Percentiles rank a stretch among this genome's conserved stretches.
Evolutionary conservation across 177 flowering plant species (phyloP).

Genomic region (Vitis hybrid): DNA sequence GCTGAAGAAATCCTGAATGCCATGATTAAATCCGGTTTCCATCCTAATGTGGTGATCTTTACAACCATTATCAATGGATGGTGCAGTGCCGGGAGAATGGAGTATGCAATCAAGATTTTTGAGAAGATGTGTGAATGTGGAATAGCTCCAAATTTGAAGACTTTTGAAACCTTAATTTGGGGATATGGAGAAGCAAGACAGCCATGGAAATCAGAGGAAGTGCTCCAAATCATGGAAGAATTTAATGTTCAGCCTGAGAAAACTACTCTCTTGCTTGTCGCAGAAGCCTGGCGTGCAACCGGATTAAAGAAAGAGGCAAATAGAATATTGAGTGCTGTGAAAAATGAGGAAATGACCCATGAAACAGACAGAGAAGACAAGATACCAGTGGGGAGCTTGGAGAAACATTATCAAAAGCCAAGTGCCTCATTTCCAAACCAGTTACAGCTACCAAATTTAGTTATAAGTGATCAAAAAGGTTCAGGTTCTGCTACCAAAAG

Average conservation of each 20-base stretch:
- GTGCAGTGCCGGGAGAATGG: conserved; percentile 73
- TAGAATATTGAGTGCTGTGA: conserved; percentile 29
- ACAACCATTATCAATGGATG: conserved; percentile 83
- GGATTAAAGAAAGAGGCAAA: conserved; percentile 54
- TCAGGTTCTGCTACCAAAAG: conserved; percentile 28
- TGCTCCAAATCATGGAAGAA: conserved; percentile 52
- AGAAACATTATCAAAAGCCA: conserved; percentile 35
- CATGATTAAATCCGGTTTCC: conserved; percentile 42
- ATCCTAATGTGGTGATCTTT: conserved; percentile 70
- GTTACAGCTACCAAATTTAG: conserved; percentile 33
- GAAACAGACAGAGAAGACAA: conserved; percentile 18
- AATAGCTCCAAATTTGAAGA: conserved; percentile 60
- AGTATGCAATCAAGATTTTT: conserved; percentile 51
- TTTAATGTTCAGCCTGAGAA: conserved; percentile 42
- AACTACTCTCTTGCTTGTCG: conserved; percentile 43
- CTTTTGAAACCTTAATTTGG: conserved; percentile 79
- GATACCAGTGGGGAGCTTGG: conserved; percentile 24
- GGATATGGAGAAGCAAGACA: conserved; percentile 70
- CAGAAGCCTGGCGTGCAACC: conserved; percentile 59
- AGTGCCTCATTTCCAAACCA: conserved; percentile 21
- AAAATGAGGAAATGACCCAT: conserved; percentile 15
- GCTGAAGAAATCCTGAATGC: conserved; percentile 57
- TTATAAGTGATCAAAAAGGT: conserved; percentile 29
- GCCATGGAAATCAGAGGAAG: conserved; percentile 77
- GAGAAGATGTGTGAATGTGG: conserved; percentile 54